These are phyloP conservation scores for Trichosporon sp. DNA, from an alignment of 1,284 basidiomycete genomes.

Conservation along the genomic window DNA sequence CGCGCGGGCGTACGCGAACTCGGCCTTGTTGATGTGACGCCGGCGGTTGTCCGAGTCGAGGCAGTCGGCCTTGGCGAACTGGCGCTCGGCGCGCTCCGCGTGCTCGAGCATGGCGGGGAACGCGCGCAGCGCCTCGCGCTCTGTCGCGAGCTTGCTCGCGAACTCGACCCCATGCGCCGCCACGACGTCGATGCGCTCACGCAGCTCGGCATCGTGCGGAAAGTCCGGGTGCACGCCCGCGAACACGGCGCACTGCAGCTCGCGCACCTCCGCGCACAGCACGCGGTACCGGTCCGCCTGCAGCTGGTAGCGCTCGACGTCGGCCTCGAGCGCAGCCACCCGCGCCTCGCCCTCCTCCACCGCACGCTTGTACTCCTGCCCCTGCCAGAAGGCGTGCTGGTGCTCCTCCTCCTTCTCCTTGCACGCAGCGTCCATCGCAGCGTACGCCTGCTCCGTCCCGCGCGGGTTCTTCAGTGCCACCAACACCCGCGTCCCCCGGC, in stretches of 20 bases:
- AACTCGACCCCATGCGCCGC: background rate
- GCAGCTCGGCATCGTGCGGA: background rate
- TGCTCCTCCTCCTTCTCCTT: background rate
- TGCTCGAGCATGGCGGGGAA: background rate
- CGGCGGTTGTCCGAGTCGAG: background rate
- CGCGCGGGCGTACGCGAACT: background rate
- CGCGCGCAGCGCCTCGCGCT: background rate
- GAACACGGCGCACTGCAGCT: background rate
- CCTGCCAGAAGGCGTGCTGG: background rate
- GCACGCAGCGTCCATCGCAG: background rate
- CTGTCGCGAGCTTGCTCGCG: background rate
- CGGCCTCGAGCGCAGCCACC: background rate
- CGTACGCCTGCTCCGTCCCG: background rate
- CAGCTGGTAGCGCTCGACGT: background rate
- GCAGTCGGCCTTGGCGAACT: background rate
- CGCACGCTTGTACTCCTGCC: background rate
- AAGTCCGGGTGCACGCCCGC: background rate
- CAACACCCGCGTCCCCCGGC: background rate
- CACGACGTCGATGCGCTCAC: background rate
- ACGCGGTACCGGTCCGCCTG: background rate
- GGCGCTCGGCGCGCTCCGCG: background rate
- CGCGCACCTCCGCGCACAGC: background rate
- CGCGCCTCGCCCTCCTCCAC: background rate
- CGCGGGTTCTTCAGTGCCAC: background rate
- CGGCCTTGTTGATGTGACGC: background rate